Percentiles rank a stretch among this genome's conserved stretches.
These are phyloP conservation scores for Begonia loranthoides DNA, from an alignment of 306 rosid species.

Conservation along the genomic window DNA sequence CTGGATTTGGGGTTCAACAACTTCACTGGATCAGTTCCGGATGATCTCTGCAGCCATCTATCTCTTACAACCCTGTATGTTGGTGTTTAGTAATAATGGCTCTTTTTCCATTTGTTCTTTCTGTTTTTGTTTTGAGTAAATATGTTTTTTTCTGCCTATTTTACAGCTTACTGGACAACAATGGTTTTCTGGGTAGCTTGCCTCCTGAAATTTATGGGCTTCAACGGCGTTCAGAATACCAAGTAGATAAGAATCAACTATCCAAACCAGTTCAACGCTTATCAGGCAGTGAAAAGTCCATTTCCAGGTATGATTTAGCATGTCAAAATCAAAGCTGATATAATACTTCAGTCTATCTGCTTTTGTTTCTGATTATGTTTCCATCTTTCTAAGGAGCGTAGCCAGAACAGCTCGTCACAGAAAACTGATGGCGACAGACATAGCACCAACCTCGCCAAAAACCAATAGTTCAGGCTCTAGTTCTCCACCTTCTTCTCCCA, in stretches of 20 bases:
- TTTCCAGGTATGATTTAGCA: slow-evolving; percentile 35
- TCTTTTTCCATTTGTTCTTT: background rate
- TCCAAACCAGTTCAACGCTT: slow-evolving; percentile 19
- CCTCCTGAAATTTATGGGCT: slow-evolving; percentile 51
- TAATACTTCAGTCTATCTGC: background rate
- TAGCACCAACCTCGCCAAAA: background rate
- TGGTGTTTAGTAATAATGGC: slow-evolving; percentile 1
- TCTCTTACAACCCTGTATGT: slow-evolving; percentile 69
- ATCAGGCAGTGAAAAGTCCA: slow-evolving; percentile 26
- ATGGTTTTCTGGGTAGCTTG: slow-evolving; percentile 42
- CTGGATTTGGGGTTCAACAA: slow-evolving; percentile 86
- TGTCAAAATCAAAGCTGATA: background rate
- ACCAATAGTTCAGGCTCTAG: background rate
- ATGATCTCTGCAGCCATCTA: slow-evolving; percentile 55
- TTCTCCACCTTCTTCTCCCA: background rate
- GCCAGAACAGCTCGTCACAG: background rate
- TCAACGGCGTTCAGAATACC: slow-evolving; percentile 52
- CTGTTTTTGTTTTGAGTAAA: slow-evolving; percentile 3
- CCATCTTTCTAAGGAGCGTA: background rate
- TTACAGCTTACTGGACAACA: slow-evolving; percentile 70
- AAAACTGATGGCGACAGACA: background rate
- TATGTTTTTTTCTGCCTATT: slow-evolving; percentile 15
- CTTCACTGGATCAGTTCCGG: slow-evolving; percentile 51
- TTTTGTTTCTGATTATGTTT: no score
- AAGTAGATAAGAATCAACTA: slow-evolving; percentile 52